Evolutionary conservation across 1,139 yeast species (phyloP).

Genomic region (Candida tropicalis): DNA sequence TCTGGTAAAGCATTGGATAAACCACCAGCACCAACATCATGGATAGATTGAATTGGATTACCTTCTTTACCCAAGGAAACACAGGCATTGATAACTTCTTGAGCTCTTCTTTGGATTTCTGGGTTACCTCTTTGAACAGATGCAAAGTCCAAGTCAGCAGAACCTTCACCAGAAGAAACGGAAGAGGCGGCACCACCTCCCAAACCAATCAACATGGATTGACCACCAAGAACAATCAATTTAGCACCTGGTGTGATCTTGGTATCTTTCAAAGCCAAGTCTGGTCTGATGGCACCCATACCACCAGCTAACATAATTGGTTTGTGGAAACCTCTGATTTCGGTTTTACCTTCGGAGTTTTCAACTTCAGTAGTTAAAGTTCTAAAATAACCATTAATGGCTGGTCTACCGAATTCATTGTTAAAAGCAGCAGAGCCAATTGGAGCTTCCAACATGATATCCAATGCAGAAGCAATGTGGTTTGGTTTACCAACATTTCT

Average conservation of each 20-base stretch:
- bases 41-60: conserved; percentile 93
- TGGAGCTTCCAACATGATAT: conserved; percentile 97
- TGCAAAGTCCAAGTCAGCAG: conserved; percentile 96
- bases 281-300: conserved; percentile 94
- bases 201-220: conserved; percentile 96
- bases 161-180: conserved; percentile 91
- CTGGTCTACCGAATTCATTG: conserved; percentile 98
- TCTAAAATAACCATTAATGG: conserved; percentile 95
- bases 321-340: conserved; percentile 95
- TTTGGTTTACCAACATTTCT: conserved; percentile 79
- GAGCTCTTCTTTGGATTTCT: conserved; percentile 98
- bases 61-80: conserved; percentile 69
- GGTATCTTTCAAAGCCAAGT: conserved; percentile 83
- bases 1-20: conserved; percentile 96
- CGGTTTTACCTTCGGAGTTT: conserved; percentile 63
- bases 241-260: conserved; percentile 92
- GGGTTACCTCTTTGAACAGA: conserved; percentile 99
- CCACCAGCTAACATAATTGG: conserved; percentile 99
- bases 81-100: conserved; percentile 95
- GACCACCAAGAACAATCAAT: conserved; percentile 95
- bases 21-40: conserved; percentile 99
- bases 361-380: conserved; percentile 82
- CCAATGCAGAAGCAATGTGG: conserved; percentile 91
- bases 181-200: conserved; percentile 99
- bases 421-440: conserved; percentile 98